Conservation (phyloP, 176 grass and related monocot species). For the Elymus sibiricus region DNA sequence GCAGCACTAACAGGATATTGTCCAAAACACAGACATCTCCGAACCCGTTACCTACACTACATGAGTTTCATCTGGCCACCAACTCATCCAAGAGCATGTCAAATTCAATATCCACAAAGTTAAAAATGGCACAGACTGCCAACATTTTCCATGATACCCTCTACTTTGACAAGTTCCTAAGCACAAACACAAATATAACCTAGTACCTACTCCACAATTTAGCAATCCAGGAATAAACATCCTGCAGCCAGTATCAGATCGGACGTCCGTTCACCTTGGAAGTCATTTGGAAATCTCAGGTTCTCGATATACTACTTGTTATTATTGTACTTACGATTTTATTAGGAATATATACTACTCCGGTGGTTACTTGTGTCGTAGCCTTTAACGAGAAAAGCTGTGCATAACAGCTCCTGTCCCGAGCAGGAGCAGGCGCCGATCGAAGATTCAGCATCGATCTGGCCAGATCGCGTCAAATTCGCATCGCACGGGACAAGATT, state of each 20-base stretch:
- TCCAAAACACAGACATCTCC: background rate
- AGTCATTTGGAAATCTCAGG: background rate
- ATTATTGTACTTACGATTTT: background rate
- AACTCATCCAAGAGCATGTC: background rate
- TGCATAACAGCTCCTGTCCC: background rate
- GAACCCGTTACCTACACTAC: background rate
- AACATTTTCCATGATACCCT: background rate
- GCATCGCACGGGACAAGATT: background rate
- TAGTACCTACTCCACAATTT: background rate
- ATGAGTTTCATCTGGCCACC: background rate
- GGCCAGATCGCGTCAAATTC: slow-evolving; percentile 16
- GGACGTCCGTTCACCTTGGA: background rate
- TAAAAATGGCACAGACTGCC: background rate
- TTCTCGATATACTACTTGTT: background rate
- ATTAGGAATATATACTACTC: background rate
- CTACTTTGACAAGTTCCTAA: background rate
- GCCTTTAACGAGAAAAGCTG: background rate
- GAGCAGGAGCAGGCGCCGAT: background rate
- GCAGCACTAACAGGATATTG: slow-evolving; percentile 2
- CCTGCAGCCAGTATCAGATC: background rate
- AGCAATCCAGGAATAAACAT: background rate
- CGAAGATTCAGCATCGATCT: slow-evolving; percentile 18
- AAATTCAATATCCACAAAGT: background rate
- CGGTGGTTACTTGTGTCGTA: background rate
- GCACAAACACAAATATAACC: background rate